These are phyloP conservation scores for Aspergillus sp. DNA, from an alignment of 2,329 filamentous ascomycete species.

Conservation along the genomic window DNA sequence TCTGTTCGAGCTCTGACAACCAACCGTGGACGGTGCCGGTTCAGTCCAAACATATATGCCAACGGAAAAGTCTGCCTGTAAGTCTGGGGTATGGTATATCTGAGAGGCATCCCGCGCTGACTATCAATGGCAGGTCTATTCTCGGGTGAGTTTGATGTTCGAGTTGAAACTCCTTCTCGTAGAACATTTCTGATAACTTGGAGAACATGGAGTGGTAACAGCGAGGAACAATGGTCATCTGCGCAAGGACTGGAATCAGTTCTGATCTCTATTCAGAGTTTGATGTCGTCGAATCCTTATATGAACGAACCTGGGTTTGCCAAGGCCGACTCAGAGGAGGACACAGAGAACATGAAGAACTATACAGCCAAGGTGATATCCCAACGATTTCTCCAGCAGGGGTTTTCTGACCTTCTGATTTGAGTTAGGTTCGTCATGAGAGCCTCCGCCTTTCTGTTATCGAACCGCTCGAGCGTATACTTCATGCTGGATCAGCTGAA, in stretches of 20 bases:
- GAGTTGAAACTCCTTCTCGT: not conserved
- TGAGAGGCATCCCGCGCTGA: not conserved
- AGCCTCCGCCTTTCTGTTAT: constrained; percentile 79
- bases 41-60: constrained; percentile 95
- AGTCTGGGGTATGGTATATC: constrained; percentile 28
- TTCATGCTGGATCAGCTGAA: constrained; percentile 55
- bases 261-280: constrained; percentile 86
- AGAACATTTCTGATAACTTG: constrained; percentile 7
- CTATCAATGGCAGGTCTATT: constrained; percentile 57
- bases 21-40: constrained; percentile 77
- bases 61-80: constrained; percentile 86
- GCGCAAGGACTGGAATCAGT: constrained; percentile 93
- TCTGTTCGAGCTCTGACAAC: constrained; percentile 66
- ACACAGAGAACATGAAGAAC: constrained; percentile 63
- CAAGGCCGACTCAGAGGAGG: constrained; percentile 56
- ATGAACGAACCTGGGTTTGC: constrained; percentile 96
- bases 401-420: not conserved
- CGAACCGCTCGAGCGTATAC: constrained; percentile 70
- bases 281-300: constrained; percentile 90
- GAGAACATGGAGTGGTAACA: constrained; percentile 87
- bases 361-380: constrained; percentile 69
- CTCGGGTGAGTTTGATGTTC: constrained; percentile 54
- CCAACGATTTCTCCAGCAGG: not conserved
- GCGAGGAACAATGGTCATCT: constrained; percentile 91
- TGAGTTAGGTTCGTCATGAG: constrained; percentile 75